Conservation (phyloP, 257 asterid species). For the Solanum bukasovii region DNA sequence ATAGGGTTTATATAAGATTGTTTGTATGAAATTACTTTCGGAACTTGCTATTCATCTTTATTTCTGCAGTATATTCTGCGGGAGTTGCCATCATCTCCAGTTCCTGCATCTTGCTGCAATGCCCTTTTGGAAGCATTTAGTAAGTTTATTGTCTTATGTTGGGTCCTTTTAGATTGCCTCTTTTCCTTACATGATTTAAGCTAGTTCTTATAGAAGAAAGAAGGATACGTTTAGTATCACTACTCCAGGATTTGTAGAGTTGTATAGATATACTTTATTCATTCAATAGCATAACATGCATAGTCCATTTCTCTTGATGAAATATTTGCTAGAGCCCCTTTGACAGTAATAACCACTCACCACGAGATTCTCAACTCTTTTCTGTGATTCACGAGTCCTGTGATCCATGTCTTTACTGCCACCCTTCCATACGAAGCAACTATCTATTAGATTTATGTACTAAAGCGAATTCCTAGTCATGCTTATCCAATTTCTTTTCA, state of each 20-base stretch:
- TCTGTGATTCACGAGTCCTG: not conserved
- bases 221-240: not conserved
- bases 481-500: not conserved
- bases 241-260: not conserved
- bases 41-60: conserved; percentile 2
- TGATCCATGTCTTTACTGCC: not conserved
- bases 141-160: conserved; percentile 29
- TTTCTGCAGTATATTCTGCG: conserved; percentile 74
- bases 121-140: conserved; percentile 92
- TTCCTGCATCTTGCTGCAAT: conserved; percentile 99
- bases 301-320: not conserved
- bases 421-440: not conserved
- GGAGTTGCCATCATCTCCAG: conserved; percentile 96
- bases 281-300: not conserved
- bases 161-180: not conserved
- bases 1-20: not conserved
- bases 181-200: conserved; percentile 1
- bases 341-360: not conserved
- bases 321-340: not conserved
- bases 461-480: not conserved
- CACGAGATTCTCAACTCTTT: not conserved
- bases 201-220: not conserved
- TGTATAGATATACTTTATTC: not conserved
- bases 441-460: not conserved
- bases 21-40: not conserved